Evolutionary conservation across 2,329 filamentous ascomycete species (phyloP), one percentile per base, ranked within the genome.

Genomic region (Cladosporium sp.): DNA sequence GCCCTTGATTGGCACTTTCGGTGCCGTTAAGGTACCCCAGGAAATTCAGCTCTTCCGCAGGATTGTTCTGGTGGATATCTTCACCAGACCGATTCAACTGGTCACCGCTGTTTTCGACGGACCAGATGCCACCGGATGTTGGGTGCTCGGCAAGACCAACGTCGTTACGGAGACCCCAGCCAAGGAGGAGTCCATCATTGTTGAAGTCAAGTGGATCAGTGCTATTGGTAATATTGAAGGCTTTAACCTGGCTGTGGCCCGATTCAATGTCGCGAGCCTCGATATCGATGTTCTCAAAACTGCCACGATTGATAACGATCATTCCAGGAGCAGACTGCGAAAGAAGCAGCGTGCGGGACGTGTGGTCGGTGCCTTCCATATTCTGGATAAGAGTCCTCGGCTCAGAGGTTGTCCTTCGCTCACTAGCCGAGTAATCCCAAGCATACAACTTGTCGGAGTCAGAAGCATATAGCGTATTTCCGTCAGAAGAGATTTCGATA

Each of bases 141-240:
- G 76, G 75, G 43, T 87, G 74, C 64, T 86, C 84, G n/a, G 72
- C 82, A 3, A 89, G 69, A 8, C 85, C 86, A 4, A 88, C 84
- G 1, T 83, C 82, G 64, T 89, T 89, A 32, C 84, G 76, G 46
- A 90, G 71, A 9, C 86, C 86, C 84, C 84, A 89, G 13, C 84
- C 79, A 56, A 66, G 68, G 57, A 74, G 63, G 12, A 72, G 51
- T 7, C 77, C 77, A 30, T 75, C 72, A 40, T 74, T 82, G 56
- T 78, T 67, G 59, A 71, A 77, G 50, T 73, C 67, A 52, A 77
- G 76, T 1, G 67, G 62, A 5, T 62, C 59, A 7, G 58, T 57
- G 13, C 64, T 57, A 4, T 36, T 25, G 7, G 56, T 57, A 27
- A 81, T 62, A 51, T 80, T 74, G 66, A 80, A 83, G 29, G 79